Conservation (phyloP, 306 rosid species). For the Rosa persica region DNA sequence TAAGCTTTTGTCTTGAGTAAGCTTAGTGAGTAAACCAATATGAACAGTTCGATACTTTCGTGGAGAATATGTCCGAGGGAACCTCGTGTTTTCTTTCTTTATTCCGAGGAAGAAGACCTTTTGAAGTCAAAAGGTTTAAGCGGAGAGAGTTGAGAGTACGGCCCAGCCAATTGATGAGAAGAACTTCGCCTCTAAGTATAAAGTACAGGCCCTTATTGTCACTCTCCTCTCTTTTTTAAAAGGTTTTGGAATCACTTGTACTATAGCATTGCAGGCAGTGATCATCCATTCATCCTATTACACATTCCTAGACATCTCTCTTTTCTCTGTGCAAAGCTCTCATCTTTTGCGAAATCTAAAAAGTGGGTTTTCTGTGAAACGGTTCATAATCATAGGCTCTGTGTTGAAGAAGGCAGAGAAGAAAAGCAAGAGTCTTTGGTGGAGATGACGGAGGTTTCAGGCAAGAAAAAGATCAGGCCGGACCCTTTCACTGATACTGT, state of each 20-base stretch:
- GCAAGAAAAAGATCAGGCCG: too few relatives aligned
- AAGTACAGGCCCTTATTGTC: background rate
- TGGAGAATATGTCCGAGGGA: background rate
- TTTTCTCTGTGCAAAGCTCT: too few relatives aligned
- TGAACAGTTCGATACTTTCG: background rate
- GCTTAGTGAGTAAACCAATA: too few relatives aligned
- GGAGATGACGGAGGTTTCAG: too few relatives aligned
- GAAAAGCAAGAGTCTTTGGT: too few relatives aligned
- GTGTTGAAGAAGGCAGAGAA: too few relatives aligned
- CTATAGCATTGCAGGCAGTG: constrained; percentile 5
- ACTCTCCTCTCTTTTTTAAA: background rate
- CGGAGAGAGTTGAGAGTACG: background rate
- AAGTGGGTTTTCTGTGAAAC: too few relatives aligned
- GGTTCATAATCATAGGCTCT: too few relatives aligned
- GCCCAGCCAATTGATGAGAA: background rate
- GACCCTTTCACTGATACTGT: too few relatives aligned
- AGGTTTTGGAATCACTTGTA: background rate
- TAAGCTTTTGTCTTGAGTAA: background rate
- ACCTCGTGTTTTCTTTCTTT: background rate
- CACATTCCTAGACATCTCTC: too few relatives aligned
- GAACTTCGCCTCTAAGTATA: background rate
- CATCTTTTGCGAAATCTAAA: too few relatives aligned
- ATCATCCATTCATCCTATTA: too few relatives aligned
- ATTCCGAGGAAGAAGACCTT: background rate
- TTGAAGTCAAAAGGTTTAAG: background rate